Evolutionary conservation across 352 stramenopile species (phyloP).

Genomic region (Phytopythium aichiense): DNA sequence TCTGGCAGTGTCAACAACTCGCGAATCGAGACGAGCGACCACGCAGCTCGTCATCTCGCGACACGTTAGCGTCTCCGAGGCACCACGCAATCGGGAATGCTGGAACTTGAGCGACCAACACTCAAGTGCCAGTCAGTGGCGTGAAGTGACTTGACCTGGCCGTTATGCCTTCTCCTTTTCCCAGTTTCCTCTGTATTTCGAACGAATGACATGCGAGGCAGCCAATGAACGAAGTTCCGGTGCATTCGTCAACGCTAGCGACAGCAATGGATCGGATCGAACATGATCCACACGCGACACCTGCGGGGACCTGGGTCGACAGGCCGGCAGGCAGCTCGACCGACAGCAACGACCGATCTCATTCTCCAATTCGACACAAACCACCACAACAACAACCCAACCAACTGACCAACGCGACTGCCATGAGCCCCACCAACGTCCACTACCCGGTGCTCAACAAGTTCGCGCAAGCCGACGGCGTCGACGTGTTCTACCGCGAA

Average conservation of each 20-base stretch:
- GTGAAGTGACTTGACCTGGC: not conserved
- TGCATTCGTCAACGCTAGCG: not conserved
- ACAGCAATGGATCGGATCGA: not conserved
- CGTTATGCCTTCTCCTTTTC: no score
- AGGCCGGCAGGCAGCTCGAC: not conserved
- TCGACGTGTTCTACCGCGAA: conserved; percentile 5
- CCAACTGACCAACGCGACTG: not conserved
- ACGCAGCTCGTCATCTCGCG: no score
- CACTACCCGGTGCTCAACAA: conserved; percentile 1
- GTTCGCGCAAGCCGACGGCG: conserved; percentile 1
- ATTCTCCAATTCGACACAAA: not conserved
- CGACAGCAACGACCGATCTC: not conserved
- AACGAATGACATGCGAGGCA: not conserved
- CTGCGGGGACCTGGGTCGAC: not conserved
- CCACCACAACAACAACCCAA: not conserved
- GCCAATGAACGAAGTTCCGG: not conserved
- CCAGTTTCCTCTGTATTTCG: not conserved
- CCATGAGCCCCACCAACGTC: conserved; percentile 1
- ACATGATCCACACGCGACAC: no score
- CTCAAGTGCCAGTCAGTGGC: not conserved
- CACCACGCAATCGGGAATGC: no score
- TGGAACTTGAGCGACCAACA: not conserved
- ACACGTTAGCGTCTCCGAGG: no score
- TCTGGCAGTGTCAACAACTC: no score
- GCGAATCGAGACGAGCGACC: no score